phyloP scores from a whole-genome alignment of 2,329 filamentous ascomycete species.

The Colletotrichum eremochloae region DNA sequence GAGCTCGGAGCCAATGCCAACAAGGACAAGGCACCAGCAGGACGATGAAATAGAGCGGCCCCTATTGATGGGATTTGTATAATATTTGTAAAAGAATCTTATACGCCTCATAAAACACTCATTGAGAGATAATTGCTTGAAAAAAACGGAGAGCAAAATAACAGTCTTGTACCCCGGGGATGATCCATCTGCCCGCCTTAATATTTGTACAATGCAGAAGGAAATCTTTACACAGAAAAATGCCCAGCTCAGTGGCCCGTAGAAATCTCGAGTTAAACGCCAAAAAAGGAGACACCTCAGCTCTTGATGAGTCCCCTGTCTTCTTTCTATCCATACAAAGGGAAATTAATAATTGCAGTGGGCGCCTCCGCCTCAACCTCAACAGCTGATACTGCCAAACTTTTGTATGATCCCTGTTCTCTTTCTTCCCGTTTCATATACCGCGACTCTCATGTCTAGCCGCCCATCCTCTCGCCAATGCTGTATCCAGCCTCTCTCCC shows the following conservation, averaged over 20 bases:
- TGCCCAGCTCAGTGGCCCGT: not conserved
- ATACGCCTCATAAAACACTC: not conserved
- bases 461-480: not conserved
- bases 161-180: not conserved
- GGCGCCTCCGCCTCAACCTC: slow-evolving; percentile 18
- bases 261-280: slow-evolving; percentile 31
- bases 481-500: not conserved
- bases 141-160: not conserved
- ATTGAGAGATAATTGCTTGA: not conserved
- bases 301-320: slow-evolving; percentile 64
- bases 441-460: not conserved
- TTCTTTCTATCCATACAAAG: slow-evolving; percentile 47
- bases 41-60: not conserved
- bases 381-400: slow-evolving; percentile 15
- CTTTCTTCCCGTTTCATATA: slow-evolving; percentile 3
- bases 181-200: not conserved
- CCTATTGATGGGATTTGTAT: not conserved
- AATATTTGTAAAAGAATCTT: not conserved
- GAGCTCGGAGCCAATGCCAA: slow-evolving; percentile 6
- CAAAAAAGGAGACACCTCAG: slow-evolving; percentile 64
- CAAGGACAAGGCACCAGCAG: not conserved
- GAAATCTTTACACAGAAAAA: slow-evolving; percentile 17
- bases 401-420: slow-evolving; percentile 5
- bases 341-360: slow-evolving; percentile 19
- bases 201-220: slow-evolving; percentile 29